A percentile compares a stretch with the other conserved stretches of the same genome.
Conservation (phyloP, 345 rosid genomes). For the Pistacia atlantica region DNA sequence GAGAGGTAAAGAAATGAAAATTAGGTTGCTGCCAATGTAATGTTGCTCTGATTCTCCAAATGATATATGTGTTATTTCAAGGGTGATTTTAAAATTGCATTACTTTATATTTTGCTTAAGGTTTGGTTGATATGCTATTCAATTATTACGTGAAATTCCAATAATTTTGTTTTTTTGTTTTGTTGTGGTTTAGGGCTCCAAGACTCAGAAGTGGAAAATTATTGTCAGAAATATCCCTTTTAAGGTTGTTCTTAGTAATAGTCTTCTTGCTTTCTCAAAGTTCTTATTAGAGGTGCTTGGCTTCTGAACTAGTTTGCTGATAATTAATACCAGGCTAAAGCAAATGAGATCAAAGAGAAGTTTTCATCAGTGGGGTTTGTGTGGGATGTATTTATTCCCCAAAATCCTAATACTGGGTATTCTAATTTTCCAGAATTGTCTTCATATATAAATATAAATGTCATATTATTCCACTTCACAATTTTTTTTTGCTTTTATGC, state of each 20-base stretch:
- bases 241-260: constrained; percentile 51
- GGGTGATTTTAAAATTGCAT: constrained; percentile 4
- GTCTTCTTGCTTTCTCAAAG: constrained; percentile 11
- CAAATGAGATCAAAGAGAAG: constrained; percentile 53
- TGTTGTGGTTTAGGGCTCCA: constrained; percentile 69
- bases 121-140: constrained; percentile 13
- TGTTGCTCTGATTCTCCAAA: constrained; percentile 4
- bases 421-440: constrained; percentile 12
- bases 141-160: neutral
- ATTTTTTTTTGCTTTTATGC: constrained; percentile 27
- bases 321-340: constrained; percentile 64
- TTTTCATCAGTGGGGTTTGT: constrained; percentile 87
- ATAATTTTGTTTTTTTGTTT: constrained; percentile 20
- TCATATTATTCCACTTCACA: neutral
- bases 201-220: constrained; percentile 96
- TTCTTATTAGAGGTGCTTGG: constrained; percentile 9
- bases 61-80: neutral
- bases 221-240: constrained; percentile 90
- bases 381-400: constrained; percentile 86
- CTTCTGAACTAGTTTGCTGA: constrained; percentile 18
- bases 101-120: neutral
- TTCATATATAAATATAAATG: neutral
- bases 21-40: neutral
- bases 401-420: constrained; percentile 77
- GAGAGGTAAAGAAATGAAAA: constrained; percentile 63